These are phyloP conservation scores for Gracilariopsis chorda DNA, from an alignment of 23 red algal species.

Conservation along the genomic window DNA sequence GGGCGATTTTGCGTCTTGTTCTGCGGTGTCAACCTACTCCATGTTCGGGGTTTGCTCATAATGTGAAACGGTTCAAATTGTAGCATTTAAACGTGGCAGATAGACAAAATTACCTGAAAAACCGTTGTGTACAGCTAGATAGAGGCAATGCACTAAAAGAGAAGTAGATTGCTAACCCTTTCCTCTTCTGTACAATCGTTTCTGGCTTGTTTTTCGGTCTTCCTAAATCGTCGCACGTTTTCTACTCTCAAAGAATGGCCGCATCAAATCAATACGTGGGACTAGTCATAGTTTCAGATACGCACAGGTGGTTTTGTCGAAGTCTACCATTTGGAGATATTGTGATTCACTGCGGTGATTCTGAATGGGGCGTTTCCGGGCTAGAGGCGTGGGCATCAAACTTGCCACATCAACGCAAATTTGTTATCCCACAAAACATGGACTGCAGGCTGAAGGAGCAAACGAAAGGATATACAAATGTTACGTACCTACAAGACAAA, in stretches of 20 bases:
- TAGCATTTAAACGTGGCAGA: too few relatives aligned
- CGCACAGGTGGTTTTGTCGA: constrained; percentile 17
- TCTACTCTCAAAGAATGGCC: background rate
- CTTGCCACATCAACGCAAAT: constrained; percentile 15
- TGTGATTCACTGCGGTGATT: constrained; percentile 48
- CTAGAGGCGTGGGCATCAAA: constrained; percentile 31
- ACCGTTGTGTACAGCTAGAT: too few relatives aligned
- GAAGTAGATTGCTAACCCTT: too few relatives aligned
- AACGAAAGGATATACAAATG: background rate
- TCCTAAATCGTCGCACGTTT: too few relatives aligned
- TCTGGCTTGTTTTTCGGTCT: too few relatives aligned
- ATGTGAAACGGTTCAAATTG: too few relatives aligned
- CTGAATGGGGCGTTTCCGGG: constrained; percentile 12
- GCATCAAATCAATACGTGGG: constrained; percentile 12
- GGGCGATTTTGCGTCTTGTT: too few relatives aligned
- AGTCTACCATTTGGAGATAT: constrained; percentile 41
- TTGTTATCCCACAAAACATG: constrained; percentile 47
- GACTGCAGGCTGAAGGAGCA: background rate
- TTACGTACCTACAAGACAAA: constrained; percentile 41
- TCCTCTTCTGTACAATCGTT: too few relatives aligned
- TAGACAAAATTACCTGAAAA: too few relatives aligned
- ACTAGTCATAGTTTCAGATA: constrained; percentile 58
- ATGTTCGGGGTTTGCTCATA: too few relatives aligned
- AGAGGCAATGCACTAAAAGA: too few relatives aligned
- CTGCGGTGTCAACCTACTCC: too few relatives aligned